phyloP scores from a whole-genome alignment of 306 rosid genomes.

The Benincasa hispida region DNA sequence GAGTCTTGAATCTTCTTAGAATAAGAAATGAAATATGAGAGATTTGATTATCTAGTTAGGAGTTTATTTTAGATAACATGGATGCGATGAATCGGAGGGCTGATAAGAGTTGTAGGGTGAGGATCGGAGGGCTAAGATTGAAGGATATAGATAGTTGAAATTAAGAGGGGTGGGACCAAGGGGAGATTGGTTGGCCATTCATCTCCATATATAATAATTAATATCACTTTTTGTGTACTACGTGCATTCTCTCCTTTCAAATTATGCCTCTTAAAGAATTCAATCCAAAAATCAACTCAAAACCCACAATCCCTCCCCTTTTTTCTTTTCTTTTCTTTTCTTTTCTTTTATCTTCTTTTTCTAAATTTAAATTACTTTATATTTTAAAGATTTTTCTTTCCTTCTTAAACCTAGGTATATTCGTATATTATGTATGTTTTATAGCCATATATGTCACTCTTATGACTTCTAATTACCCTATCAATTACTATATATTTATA shows the following conservation, averaged over 20 bases:
- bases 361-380: neutral
- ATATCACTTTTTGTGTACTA: neutral
- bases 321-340: neutral
- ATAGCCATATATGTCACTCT: too few species aligned
- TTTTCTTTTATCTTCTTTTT: neutral
- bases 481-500: too few species aligned
- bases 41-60: too few species aligned
- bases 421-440: too few species aligned
- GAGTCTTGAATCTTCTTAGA: too few species aligned
- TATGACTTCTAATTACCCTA: too few species aligned
- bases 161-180: neutral
- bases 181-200: constrained; percentile 1
- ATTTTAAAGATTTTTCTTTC: neutral
- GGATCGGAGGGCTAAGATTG: neutral
- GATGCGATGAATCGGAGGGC: neutral
- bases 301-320: neutral
- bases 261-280: neutral
- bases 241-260: neutral
- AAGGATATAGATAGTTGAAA: neutral
- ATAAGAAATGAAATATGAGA: too few species aligned
- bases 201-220: neutral
- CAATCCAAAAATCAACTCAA: constrained; percentile 3
- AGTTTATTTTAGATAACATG: too few species aligned
- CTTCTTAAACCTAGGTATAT: neutral
- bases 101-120: neutral